Base-by-base conservation (phyloP, 257 asterid species). In the Solanum corneliomulleri region DNA sequence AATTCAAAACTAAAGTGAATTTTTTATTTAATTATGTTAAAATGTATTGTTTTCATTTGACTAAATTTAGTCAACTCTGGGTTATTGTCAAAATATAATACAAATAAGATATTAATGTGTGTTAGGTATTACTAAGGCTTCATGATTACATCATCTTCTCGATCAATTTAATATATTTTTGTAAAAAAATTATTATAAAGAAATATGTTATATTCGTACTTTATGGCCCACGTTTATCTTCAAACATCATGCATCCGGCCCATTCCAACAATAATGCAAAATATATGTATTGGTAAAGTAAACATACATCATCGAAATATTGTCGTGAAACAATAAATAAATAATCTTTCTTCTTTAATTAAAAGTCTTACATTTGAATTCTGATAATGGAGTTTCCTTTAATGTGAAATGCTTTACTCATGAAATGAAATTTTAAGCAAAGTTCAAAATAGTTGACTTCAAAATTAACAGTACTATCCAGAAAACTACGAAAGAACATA, bases 351-450 rank as follows among this genome's bases (percentile, higher is more conserved):
- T 1, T 20, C 68, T 58, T 58, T 58, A 58, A 58, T 58, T 56
- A 18, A 0, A 56, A 56, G 64, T 56, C 11, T 0, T 25, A 56
- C 11, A 56, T 18, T 56, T 4, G 0, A 58, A 58, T 58, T 20
- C 4, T 58, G 27, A 62, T 23, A 70, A 71, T 18, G 45, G 35
- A 33, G 25, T 6, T 8, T 25, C 3, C 0, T 69, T 69, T 15
- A 14, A 29, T 29, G 15, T 3, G 23, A 29, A 69, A 9, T 4
- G 4, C 4, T 16, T 33, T 29, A 13, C 13, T 14, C 29, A 2
- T 3, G 1, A 69, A 69, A 0, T 15, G 5, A 15, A 69, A 14
- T 14, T 29, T 29, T 13, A 2, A 29, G 5, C 0, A 1, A 0
- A 31, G 10, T 29, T 5, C 15, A 18, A 31, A 69, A 7, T 69